Base-by-base conservation (phyloP, 2,329 filamentous ascomycete species). In the Cryphonectria naterciae region DNA sequence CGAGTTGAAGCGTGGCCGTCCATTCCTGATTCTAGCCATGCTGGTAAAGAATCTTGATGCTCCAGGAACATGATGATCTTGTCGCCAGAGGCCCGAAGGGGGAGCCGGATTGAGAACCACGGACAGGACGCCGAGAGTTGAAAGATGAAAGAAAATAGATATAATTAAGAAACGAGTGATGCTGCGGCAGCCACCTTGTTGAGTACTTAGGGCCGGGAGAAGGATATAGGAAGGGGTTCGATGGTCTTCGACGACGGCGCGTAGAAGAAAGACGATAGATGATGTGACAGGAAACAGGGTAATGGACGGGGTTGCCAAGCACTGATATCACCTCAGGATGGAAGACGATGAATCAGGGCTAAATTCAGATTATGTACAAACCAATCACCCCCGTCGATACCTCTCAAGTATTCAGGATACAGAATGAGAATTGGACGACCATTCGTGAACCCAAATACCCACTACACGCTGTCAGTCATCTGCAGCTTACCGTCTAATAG, bases 1-100 rank as follows among this genome's bases (percentile, higher is more conserved):
- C 65, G 81, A 79, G 77, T 81, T 82, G 76, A 83, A 77, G 68
- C 80, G 80, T 72, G 77, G 75, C 72, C 81, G 80, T 74, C 79
- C 78, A 65, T 74, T 71, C 67, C 74, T 76, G 73, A 71, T 67
- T 68, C 68, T 68, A 68, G 71, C 71, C 78, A 79, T 80, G 64
- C 69, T 77, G 74, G 68, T 75, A 46, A 68, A 74, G 58, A 35
- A 19, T 37, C 37, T 25, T 41, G 63, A 41, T 49, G 54, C 39
- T 60, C 63, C 35, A 41, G 49, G 56, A 35, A 71, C 71, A 73
- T 73, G 71, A 46, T 70, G 68, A 25, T 37, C 39, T 41, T 46
- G 54, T 52, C 68, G 46, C 58, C 32, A 35, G 62, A 63, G 37
- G 46, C 49, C 62, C 43, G 37, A 39, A 25, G 17, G 46, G n/a